A percentile compares a stretch with the other conserved stretches of the same genome.
phyloP scores from a whole-genome alignment of 2,329 filamentous ascomycete species.

The Raffaelea ambrosiae region DNA sequence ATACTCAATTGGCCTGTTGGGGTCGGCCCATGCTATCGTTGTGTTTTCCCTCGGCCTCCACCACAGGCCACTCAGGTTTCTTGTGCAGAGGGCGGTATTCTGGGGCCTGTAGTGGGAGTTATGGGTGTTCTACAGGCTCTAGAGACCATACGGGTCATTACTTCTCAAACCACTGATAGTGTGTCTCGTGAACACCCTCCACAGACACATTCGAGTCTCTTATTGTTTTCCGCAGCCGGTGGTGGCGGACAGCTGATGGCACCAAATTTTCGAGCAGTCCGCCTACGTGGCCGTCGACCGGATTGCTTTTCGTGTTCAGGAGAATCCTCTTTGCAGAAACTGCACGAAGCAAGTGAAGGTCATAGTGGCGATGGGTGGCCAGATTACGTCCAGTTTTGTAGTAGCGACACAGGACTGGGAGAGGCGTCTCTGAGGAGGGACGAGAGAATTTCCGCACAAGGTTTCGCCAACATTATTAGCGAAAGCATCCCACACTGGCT shows the following conservation, averaged over 20 bases:
- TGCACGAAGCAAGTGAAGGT: conserved; percentile 31
- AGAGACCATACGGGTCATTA: conserved; percentile 79
- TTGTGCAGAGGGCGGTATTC: conserved; percentile 86
- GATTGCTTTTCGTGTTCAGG: conserved; percentile 72
- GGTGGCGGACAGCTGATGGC: conserved; percentile 19
- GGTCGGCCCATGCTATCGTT: conserved; percentile 85
- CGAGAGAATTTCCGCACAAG: conserved; percentile 58
- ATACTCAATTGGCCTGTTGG: conserved; percentile 74
- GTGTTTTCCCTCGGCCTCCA: conserved; percentile 81
- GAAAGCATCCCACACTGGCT: conserved; percentile 41
- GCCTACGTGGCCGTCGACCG: conserved; percentile 58
- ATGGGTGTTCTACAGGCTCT: conserved; percentile 92
- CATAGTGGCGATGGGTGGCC: conserved; percentile 56
- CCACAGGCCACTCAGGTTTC: conserved; percentile 73
- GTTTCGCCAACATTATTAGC: conserved; percentile 36
- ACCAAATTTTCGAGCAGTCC: conserved; percentile 60
- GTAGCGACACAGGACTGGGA: conserved; percentile 30
- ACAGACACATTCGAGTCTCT: conserved; percentile 20
- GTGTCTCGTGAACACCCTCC: neutral
- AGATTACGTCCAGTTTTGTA: conserved; percentile 85
- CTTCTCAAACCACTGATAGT: conserved; percentile 22
- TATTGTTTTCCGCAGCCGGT: conserved; percentile 41
- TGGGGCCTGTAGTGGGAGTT: conserved; percentile 84
- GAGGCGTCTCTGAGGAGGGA: conserved; percentile 41
- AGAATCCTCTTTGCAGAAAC: conserved; percentile 39